A percentile compares a stretch with the other conserved stretches of the same genome.
Conservation (phyloP, 2,329 filamentous ascomycete genomes). For the Geosmithia putterillii region DNA sequence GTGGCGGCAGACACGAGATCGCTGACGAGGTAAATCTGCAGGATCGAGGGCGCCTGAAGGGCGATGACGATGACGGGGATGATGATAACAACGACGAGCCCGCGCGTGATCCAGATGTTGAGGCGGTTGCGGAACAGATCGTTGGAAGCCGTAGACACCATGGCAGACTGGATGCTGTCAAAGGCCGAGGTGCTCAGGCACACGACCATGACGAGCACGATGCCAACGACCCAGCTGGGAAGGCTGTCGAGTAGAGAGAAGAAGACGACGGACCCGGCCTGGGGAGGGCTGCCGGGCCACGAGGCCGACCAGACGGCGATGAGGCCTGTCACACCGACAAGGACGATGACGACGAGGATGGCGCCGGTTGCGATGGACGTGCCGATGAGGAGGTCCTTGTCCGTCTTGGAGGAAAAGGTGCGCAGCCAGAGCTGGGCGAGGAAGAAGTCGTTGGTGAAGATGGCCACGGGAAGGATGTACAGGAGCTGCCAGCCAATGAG, state of each 20-base stretch:
- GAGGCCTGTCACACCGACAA: slow-evolving; percentile 62
- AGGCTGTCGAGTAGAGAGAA: slow-evolving; percentile 63
- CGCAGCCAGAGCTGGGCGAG: slow-evolving; percentile 76
- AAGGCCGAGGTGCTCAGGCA: slow-evolving; percentile 67
- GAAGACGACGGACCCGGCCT: slow-evolving; percentile 54
- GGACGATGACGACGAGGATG: slow-evolving; percentile 56
- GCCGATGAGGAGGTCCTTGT: slow-evolving; percentile 66
- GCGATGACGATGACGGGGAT: slow-evolving; percentile 64
- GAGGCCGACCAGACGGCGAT: slow-evolving; percentile 70
- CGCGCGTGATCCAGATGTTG: slow-evolving; percentile 62
- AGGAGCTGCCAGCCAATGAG: slow-evolving; percentile 75
- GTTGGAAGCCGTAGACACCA: slow-evolving; percentile 77
- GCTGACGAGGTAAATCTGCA: slow-evolving; percentile 75
- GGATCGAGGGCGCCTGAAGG: slow-evolving; percentile 58
- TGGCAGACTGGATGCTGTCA: slow-evolving; percentile 69
- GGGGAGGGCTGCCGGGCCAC: slow-evolving; percentile 47
- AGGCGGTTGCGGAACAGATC: slow-evolving; percentile 76
- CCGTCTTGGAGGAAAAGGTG: slow-evolving; percentile 67
- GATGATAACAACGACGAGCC: slow-evolving; percentile 57
- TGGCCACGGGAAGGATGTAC: slow-evolving; percentile 71
- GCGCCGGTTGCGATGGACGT: slow-evolving; percentile 53
- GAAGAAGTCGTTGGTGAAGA: slow-evolving; percentile 79
- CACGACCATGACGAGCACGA: slow-evolving; percentile 72
- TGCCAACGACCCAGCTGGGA: slow-evolving; percentile 69
- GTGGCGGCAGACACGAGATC: slow-evolving; percentile 67